These are phyloP conservation scores for Termitomyces sp. DNA, from an alignment of 768 basidiomycete genomes.

Conservation along the genomic window DNA sequence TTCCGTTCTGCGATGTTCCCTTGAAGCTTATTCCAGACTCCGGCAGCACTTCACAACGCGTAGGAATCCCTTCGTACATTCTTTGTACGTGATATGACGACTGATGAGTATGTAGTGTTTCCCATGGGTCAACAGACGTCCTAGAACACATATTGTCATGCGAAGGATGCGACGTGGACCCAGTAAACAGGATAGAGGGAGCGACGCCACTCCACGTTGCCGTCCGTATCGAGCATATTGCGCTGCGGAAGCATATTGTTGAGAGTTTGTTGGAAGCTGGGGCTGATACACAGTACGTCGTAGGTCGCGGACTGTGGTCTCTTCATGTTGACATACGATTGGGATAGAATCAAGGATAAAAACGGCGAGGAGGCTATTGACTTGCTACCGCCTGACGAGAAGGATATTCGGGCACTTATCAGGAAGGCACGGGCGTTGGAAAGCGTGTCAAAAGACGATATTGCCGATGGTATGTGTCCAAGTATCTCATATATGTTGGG, in stretches of 20 bases:
- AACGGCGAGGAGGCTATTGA: conserved; percentile 52
- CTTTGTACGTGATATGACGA: background rate
- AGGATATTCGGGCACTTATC: conserved; percentile 43
- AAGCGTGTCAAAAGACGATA: conserved; percentile 50
- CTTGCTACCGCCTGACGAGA: conserved; percentile 47
- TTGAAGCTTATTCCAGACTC: background rate
- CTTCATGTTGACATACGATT: background rate
- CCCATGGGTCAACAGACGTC: conserved; percentile 51
- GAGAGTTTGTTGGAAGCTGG: conserved; percentile 74
- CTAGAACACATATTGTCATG: conserved; percentile 68
- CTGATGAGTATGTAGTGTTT: conserved; percentile 31
- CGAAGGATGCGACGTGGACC: conserved; percentile 80
- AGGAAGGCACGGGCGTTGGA: conserved; percentile 47
- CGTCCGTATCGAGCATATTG: conserved; percentile 46
- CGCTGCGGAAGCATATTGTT: conserved; percentile 48
- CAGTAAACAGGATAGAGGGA: conserved; percentile 59
- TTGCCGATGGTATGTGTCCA: conserved; percentile 49
- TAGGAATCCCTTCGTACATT: conserved; percentile 17
- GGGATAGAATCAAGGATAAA: conserved; percentile 64
- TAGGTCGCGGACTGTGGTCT: background rate
- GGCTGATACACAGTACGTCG: conserved; percentile 59
- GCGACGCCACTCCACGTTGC: conserved; percentile 81
- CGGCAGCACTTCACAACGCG: conserved; percentile 67
- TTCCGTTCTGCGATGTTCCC: background rate
- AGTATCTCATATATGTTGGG: background rate